A percentile compares a stretch with the other conserved stretches of the same genome.
phyloP scores from a whole-genome alignment of 192 early-diverging fungal species.

The Coemansia sp. region DNA sequence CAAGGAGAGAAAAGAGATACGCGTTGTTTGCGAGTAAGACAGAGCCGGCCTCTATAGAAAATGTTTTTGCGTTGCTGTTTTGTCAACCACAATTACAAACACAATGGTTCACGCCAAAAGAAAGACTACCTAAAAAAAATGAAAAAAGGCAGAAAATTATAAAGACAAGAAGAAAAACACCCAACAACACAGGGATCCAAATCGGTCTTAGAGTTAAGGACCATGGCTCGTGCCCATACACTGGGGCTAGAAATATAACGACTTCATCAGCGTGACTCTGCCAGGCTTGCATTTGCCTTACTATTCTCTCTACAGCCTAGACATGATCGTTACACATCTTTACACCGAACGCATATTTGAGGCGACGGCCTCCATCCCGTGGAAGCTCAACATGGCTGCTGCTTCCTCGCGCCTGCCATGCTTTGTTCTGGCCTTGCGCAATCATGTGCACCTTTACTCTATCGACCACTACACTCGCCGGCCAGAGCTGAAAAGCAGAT shows the following conservation, averaged over 20 bases:
- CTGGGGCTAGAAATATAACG: not conserved
- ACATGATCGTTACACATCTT: conserved; percentile 20
- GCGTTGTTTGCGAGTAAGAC: not conserved
- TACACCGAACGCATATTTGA: conserved; percentile 32
- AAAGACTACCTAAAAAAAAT: too few species aligned
- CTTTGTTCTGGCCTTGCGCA: conserved; percentile 23
- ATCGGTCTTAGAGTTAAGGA: too few species aligned
- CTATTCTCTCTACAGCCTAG: not conserved
- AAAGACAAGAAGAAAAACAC: not conserved
- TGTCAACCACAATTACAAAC: too few species aligned
- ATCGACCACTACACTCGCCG: conserved; percentile 28
- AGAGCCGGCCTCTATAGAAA: not conserved
- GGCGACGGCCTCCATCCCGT: not conserved
- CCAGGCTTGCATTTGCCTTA: too few species aligned
- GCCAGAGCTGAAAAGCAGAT: conserved; percentile 9
- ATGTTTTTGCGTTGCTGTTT: not conserved
- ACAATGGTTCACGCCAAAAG: too few species aligned
- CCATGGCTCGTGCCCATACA: too few species aligned
- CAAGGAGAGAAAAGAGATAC: not conserved
- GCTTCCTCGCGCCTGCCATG: conserved; percentile 22
- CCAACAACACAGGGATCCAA: too few species aligned
- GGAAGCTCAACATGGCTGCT: conserved; percentile 42
- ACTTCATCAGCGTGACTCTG: too few species aligned
- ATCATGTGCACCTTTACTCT: conserved; percentile 12
- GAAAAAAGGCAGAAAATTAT: not conserved